Percentiles rank a stretch among this genome's conserved stretches.
phyloP scores from a whole-genome alignment of 805 yeast species.

The Tetrapisispora taiwanensis region DNA sequence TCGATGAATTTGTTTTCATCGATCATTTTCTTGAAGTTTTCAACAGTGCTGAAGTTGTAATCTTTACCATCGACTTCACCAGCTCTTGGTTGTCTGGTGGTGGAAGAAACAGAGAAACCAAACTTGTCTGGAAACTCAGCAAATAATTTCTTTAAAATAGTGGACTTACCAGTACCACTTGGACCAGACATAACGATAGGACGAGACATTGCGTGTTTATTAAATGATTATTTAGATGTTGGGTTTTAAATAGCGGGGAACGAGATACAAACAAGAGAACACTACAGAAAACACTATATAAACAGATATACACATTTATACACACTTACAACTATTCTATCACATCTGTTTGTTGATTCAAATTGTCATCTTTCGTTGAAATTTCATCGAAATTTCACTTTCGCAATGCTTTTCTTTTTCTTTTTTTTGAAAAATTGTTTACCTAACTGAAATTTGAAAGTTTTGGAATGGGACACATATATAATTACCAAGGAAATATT shows the following conservation, averaged over 20 bases:
- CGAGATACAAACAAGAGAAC: too few relatives aligned
- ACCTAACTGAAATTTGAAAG: neutral
- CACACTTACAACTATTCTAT: too few relatives aligned
- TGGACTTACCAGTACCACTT: conserved; percentile 91
- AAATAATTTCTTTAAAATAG: conserved; percentile 78
- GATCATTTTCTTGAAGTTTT: conserved; percentile 68
- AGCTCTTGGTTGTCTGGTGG: conserved; percentile 83
- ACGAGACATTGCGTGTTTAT: too few relatives aligned
- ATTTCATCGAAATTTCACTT: too few relatives aligned
- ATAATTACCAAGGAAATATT: neutral
- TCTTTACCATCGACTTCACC: conserved; percentile 88
- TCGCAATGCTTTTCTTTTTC: too few relatives aligned
- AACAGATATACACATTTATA: too few relatives aligned
- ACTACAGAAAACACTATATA: too few relatives aligned
- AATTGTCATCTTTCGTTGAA: too few relatives aligned
- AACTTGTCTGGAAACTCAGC: conserved; percentile 83
- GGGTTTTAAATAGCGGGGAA: too few relatives aligned
- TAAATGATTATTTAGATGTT: too few relatives aligned
- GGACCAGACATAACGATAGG: conserved; percentile 97
- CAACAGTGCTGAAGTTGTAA: conserved; percentile 77
- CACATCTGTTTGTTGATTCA: too few relatives aligned
- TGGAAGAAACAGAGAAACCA: conserved; percentile 84
- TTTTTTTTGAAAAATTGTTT: too few relatives aligned
- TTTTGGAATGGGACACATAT: neutral
- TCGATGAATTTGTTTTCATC: conserved; percentile 74